Conservation (phyloP, 1,284 basidiomycete species). For the Ceratobasidium sp. region DNA sequence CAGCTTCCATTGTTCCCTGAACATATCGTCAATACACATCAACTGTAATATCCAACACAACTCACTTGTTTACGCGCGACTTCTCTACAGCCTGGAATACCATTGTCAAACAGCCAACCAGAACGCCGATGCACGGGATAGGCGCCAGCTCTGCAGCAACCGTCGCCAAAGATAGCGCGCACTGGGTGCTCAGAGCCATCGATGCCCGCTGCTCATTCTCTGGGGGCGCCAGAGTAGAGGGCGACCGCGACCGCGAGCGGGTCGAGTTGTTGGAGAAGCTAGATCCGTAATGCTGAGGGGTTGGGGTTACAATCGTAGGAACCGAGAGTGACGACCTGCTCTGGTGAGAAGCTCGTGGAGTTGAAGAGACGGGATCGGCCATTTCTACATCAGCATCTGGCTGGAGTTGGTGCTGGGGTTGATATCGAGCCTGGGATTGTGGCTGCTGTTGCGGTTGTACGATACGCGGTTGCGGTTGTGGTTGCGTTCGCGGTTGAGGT, state of each 20-base stretch:
- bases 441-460: too few relatives aligned
- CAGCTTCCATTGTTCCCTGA: slow-evolving; percentile 14
- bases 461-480: too few relatives aligned
- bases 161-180: slow-evolving; percentile 5
- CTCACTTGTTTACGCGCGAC: slow-evolving; percentile 18
- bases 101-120: slow-evolving; percentile 10
- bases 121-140: slow-evolving; percentile 16
- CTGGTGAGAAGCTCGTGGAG: background rate
- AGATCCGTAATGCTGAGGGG: background rate
- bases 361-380: background rate
- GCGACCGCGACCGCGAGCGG: background rate
- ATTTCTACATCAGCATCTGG: background rate
- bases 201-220: slow-evolving; percentile 9
- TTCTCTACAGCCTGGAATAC: slow-evolving; percentile 13
- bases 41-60: background rate
- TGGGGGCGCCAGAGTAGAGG: background rate
- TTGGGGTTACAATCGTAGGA: background rate
- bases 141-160: slow-evolving; percentile 13
- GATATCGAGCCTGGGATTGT: too few relatives aligned
- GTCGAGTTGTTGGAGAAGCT: background rate
- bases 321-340: background rate
- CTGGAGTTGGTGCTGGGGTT: background rate
- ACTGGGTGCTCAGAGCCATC: background rate
- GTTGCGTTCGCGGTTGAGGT: too few relatives aligned
- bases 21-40: too few relatives aligned